Base-by-base conservation (phyloP, 257 asterid genomes). In the Solanum clarkiae region DNA sequence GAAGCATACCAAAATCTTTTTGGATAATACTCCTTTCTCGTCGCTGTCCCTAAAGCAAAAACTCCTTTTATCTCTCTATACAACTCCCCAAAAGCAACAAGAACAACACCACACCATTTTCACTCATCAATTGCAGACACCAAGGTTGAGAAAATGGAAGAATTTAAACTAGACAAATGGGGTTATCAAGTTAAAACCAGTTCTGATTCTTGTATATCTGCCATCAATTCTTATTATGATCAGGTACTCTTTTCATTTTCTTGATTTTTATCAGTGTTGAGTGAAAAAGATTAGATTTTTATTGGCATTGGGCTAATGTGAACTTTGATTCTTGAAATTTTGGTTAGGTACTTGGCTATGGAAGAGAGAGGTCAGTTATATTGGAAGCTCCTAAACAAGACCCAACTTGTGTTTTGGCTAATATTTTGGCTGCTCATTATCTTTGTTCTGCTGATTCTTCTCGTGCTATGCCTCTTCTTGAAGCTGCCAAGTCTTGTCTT, bases 321-420 rank as follows among this genome's bases (percentile, higher is more conserved):
- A 57, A 70, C 17, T 40, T 70, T 42, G 80, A 18, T 40, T 70
- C 54, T 70, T 70, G 80, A 42, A 17, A 9, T 40, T 32, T 42
- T 70, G 80, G 29, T 70, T 9, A 40, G 80, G 97, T 95, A 85
- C 95, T 96, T 60, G 85, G 93, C 86, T 96, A 94, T 90, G 98
- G 98, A 89, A 94, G 98, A 89, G 86, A 87, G 47, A 90, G 98
- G 91, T 85, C 88, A 22, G 96, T 95, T n/a, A 96, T 96, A 86
- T 68, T 96, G 87, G 96, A 91, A 83, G 99, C 99, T 89, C 94
- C 98, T 54, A 89, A 86, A 83, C 89, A 91, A 85, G 98, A 96
- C 90, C 97, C 98, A 24, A 81, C 74, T 40, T 96, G 99, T 83
- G 99, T 96, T 87, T 92, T 95, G 83, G 98, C 91, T 68, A 96